Conservation (phyloP, 1,139 yeast genomes). For the Geotrichum armillariae region DNA sequence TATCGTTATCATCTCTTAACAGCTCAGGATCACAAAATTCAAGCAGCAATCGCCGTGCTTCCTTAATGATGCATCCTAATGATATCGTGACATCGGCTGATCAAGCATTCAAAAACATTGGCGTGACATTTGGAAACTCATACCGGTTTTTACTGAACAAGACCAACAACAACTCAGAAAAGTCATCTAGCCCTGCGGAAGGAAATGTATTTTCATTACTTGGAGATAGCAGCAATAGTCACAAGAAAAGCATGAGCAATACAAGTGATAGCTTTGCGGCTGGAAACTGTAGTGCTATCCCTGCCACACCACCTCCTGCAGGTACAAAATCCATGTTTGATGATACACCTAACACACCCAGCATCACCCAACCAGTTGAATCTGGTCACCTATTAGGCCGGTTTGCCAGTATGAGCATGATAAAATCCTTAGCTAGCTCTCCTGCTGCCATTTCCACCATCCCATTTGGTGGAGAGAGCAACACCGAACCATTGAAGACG, state of each 20-base stretch:
- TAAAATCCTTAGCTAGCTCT: slow-evolving; percentile 9
- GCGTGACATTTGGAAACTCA: slow-evolving; percentile 37
- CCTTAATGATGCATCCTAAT: slow-evolving; percentile 28
- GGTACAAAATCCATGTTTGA: neutral
- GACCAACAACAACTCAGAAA: slow-evolving; percentile 23
- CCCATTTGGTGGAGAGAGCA: neutral
- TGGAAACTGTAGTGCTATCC: slow-evolving; percentile 18
- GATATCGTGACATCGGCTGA: slow-evolving; percentile 36
- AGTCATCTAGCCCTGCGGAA: neutral
- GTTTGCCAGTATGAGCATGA: slow-evolving; percentile 11
- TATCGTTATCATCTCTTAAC: slow-evolving; percentile 2
- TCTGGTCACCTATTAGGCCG: slow-evolving; percentile 11
- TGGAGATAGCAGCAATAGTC: slow-evolving; percentile 2
- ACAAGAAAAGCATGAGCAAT: neutral
- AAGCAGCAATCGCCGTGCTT: slow-evolving; percentile 9
- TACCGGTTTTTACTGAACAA: slow-evolving; percentile 38
- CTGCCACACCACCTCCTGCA: slow-evolving; percentile 9
- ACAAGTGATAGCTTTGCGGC: neutral
- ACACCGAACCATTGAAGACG: neutral
- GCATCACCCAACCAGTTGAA: neutral
- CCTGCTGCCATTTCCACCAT: neutral
- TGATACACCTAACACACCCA: neutral
- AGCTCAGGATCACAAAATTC: slow-evolving; percentile 13
- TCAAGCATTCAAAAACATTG: slow-evolving; percentile 35
- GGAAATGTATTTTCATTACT: slow-evolving; percentile 8